Base-by-base conservation (phyloP, 345 rosid genomes). In the Garcia nutans region DNA sequence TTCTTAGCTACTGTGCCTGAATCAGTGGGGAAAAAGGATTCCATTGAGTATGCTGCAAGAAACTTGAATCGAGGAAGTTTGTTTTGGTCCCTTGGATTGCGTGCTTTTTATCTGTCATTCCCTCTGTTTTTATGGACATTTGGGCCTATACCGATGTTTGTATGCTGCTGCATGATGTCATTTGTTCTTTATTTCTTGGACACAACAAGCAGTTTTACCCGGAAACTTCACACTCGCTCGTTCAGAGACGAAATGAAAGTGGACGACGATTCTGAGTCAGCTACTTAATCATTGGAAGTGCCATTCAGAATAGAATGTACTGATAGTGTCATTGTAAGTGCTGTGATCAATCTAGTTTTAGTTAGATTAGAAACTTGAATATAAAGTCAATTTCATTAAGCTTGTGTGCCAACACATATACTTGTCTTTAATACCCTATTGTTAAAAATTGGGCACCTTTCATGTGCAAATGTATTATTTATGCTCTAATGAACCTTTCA, bases 121-220 rank as follows among this genome's bases (percentile, higher is more conserved):
- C 96, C 99, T 33, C 88, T 95, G 59, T 89, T 95, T 81, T 77
- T 95, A 17, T 95, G 98, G 99, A 86, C 85, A 74, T 95, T 95
- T 10, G 98, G 98, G 24, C 98, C 98, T 0, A 91, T 91, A 65
- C 97, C 99, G 0, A 93, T 95, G 99, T 85, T 95, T 77, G 83
- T 83, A 8, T 95, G 97, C 79, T 85, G 94, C 79, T 82, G 86
- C 76, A 8, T 85, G 49, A 88, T 95, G 91, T 83, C 86, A 2
- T 84, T 76, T 16, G 72, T 89, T 82, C 90, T 91, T 10, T 93
- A 93, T 79, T 93, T 93, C 87, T 79, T 95, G 88, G 98, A 95
- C 75, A 95, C 97, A 59, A 89, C 98, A 3, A 84, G 86, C 73
- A 86, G 76, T 76, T 90, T 91, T 62, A 91, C 92, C 0, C 82